Evolutionary conservation across 257 asterid genomes (phyloP), one percentile per base, ranked within the genome.

Genomic region (Oldenlandia corymbosa): DNA sequence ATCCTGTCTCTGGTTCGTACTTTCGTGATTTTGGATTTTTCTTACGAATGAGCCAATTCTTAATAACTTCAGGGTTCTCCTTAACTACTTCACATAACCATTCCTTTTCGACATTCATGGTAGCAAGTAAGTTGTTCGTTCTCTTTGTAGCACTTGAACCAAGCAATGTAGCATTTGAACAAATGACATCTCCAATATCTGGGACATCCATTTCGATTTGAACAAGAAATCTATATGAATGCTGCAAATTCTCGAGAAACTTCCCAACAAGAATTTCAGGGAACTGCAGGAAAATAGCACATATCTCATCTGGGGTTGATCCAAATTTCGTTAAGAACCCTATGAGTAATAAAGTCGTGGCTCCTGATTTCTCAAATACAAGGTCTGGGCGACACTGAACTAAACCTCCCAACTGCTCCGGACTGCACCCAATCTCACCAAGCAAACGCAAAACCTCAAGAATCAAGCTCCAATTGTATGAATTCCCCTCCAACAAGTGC

Each of bases 311-410:
- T 61, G 21, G 24, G 17, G 71, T 48, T 27, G 55, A 71, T 65
- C 96, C 95, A 9, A 83, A 83, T 71, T 89, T 89, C 71, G 71
- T 65, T 73, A 87, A 61, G 60, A 83, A 71, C 48, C 82, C 83
- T 53, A 85, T 58, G 30, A 87, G 54, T 36, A 58, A 71, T 63
- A 74, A 75, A 21, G 88, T 71, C 3, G 61, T 17, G 26, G 48
- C 67, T 24, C 94, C 94, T 0, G 94, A 89, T 52, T 64, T 50
- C 59, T 83, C 79, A 62, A 85, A 78, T 73, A 89, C 34, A 56
- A 89, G 58, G 31, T 65, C 76, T 0, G 94, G 92, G 74, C 77
- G 75, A 42, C 34, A 65, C 21, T 39, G 39, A 12, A 88, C 50
- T 23, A 85, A 32, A 5, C 54, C 43, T 30, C 76, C 52, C 7